Evolutionary conservation across 352 stramenopile genomes (phyloP).

Genomic region (Lagenidium giganteum): DNA sequence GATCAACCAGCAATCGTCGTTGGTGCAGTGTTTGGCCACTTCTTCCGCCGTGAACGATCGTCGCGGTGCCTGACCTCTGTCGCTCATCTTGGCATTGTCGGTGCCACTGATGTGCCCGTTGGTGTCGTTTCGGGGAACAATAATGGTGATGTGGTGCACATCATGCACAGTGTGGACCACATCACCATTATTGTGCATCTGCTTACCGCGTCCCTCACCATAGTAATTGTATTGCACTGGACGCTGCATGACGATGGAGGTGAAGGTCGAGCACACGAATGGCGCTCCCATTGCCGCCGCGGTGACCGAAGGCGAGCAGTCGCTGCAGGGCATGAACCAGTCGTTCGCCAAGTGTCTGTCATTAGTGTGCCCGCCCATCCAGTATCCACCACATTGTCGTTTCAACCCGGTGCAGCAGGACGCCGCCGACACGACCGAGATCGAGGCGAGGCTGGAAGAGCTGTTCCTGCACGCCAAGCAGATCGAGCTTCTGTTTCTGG

Average conservation of each 20-base stretch:
- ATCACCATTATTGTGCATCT: no score
- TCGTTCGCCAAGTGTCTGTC: constrained; percentile 69
- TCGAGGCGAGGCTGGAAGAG: constrained; percentile 60
- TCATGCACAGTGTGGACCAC: no score
- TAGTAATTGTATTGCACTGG: no score
- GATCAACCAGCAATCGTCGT: constrained; percentile 45
- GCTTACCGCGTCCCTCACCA: no score
- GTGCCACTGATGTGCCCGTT: no score
- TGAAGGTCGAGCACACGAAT: no score
- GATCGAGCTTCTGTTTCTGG: constrained; percentile 69
- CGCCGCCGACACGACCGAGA: constrained; percentile 66
- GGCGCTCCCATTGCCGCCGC: no score
- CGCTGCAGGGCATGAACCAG: constrained; percentile 66
- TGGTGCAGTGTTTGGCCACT: constrained; percentile 56
- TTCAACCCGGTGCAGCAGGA: constrained; percentile 81
- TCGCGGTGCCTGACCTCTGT: no score
- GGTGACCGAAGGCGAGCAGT: constrained; percentile 21
- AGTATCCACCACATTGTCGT: constrained; percentile 80
- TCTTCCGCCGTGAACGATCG: constrained; percentile 85
- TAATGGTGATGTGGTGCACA: no score
- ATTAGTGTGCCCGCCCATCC: constrained; percentile 71
- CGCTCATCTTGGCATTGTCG: no score
- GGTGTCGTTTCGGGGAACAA: no score
- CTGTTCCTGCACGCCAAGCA: constrained; percentile 83
- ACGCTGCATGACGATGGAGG: no score